These are phyloP conservation scores for Coniella lustricola DNA, from an alignment of 2,329 filamentous ascomycete genomes.

Conservation along the genomic window DNA sequence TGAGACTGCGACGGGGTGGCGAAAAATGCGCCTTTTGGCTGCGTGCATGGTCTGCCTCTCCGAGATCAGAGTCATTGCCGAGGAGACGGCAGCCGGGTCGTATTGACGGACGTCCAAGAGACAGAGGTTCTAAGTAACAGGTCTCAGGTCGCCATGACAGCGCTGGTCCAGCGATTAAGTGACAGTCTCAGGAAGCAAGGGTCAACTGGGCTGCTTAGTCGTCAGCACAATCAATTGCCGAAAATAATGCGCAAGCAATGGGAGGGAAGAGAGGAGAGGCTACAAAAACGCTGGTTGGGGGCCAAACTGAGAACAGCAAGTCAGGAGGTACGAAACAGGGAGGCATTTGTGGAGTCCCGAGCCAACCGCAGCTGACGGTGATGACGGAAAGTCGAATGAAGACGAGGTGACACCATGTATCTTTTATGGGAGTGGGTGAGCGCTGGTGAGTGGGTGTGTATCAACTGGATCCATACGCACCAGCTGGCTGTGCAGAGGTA, in stretches of 20 bases:
- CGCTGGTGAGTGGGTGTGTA: no score
- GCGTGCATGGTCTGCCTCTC: neutral
- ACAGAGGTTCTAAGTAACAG: neutral
- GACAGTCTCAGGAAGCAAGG: neutral
- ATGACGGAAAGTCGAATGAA: neutral
- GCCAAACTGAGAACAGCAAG: constrained; percentile 4
- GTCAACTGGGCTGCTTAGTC: neutral
- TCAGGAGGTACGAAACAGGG: constrained; percentile 8
- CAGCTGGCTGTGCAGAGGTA: no score
- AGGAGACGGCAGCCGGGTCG: neutral
- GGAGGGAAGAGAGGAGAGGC: neutral
- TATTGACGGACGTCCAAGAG: neutral
- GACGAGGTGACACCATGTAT: neutral
- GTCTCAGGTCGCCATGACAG: neutral
- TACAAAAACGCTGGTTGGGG: constrained; percentile 1
- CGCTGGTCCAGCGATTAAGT: neutral
- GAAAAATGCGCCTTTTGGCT: no score
- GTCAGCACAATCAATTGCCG: neutral
- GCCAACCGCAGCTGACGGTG: constrained; percentile 5
- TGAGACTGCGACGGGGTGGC: no score
- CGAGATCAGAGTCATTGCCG: neutral
- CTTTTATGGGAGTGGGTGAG: no score
- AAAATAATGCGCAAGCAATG: neutral
- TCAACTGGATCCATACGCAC: no score
- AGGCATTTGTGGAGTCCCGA: constrained; percentile 9